A percentile compares a stretch with the other conserved stretches of the same genome.
These are phyloP conservation scores for Fonsecaea nubica DNA, from an alignment of 2,329 filamentous ascomycete species.

Conservation along the genomic window DNA sequence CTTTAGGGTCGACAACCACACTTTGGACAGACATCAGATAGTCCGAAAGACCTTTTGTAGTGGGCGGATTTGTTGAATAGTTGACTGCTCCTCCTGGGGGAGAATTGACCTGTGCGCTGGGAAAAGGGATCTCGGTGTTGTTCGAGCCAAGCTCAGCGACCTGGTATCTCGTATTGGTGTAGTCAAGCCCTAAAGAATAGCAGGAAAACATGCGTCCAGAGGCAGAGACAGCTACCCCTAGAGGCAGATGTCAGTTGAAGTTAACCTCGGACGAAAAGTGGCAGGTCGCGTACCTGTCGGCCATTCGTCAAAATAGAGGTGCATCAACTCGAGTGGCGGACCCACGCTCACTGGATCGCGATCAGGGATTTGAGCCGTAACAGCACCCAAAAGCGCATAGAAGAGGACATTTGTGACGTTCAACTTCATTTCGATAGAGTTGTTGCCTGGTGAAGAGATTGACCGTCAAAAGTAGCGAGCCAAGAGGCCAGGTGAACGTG, in stretches of 20 bases:
- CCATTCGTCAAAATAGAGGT: conserved; percentile 61
- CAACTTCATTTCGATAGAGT: conserved; percentile 1
- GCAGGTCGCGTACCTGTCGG: conserved; percentile 46
- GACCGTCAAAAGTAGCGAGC: not conserved
- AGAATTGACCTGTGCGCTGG: conserved; percentile 53
- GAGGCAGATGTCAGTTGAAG: conserved; percentile 17
- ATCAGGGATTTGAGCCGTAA: conserved; percentile 13
- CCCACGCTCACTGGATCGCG: conserved; percentile 50
- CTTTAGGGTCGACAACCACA: conserved; percentile 58
- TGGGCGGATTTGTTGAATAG: conserved; percentile 54
- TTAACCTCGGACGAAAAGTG: not conserved
- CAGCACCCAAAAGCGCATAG: not conserved
- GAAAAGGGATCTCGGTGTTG: conserved; percentile 54
- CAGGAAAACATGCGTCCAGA: conserved; percentile 60
- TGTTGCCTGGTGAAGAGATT: not conserved
- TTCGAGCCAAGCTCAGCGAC: conserved; percentile 56
- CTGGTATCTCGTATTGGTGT: conserved; percentile 57
- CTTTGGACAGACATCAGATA: conserved; percentile 61
- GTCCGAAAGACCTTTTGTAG: conserved; percentile 55
- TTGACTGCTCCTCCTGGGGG: conserved; percentile 60
- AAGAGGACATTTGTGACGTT: not conserved
- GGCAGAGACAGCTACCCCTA: conserved; percentile 59
- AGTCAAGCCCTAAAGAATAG: conserved; percentile 58
- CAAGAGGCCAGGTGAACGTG: not conserved
- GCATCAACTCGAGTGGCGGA: conserved; percentile 55